phyloP scores from a whole-genome alignment of 352 stramenopile genomes.

The Pythium rishiriense region DNA sequence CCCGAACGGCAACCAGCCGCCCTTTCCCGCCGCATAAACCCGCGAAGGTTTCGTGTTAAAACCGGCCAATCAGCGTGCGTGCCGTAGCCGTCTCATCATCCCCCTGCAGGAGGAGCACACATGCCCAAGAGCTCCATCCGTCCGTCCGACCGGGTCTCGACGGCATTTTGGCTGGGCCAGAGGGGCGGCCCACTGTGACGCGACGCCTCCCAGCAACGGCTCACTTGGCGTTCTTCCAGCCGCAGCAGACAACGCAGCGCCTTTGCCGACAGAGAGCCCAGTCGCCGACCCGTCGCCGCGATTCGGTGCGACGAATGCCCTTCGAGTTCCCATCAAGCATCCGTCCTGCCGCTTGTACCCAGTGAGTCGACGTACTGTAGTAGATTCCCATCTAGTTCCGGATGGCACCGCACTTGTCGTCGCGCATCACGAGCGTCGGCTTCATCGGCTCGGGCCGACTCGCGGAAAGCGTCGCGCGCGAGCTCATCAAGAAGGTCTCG shows the following conservation, averaged over 20 bases:
- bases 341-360: neutral
- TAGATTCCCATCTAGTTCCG: too few relatives aligned
- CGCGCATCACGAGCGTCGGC: constrained; percentile 57
- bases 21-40: constrained; percentile 16
- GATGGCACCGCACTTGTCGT: constrained; percentile 20
- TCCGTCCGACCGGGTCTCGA: neutral
- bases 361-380: neutral
- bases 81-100: constrained; percentile 11
- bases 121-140: constrained; percentile 7
- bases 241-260: neutral
- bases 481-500: constrained; percentile 60
- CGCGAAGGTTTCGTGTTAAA: constrained; percentile 20
- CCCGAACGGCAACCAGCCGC: neutral
- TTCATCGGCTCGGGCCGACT: constrained; percentile 73
- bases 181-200: constrained; percentile 6
- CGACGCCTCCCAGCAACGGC: neutral
- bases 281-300: too few relatives aligned
- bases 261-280: neutral
- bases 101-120: neutral
- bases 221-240: constrained; percentile 18
- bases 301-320: neutral
- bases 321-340: neutral
- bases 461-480: constrained; percentile 60
- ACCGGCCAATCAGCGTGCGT: constrained; percentile 17
- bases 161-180: constrained; percentile 8